Evolutionary conservation across 257 asterid species (phyloP), one percentile per base, ranked within the genome.

Genomic region (Nicotiana otophora): DNA sequence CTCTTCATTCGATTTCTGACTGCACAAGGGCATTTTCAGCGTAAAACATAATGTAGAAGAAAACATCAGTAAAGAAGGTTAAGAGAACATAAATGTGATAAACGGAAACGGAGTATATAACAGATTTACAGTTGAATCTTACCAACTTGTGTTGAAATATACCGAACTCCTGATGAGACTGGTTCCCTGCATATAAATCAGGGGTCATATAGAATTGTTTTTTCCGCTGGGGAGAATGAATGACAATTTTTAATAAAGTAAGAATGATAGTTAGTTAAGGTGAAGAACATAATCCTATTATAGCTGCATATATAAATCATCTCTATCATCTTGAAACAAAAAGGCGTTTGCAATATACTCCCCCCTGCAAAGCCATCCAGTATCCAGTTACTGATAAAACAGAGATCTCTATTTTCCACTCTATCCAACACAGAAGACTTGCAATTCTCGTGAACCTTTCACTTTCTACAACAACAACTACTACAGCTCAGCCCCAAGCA

Each of bases 1-100:
- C 98, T 94, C 93, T 91, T 95, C 98, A 95, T 95, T 58, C 98
- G 93, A 85, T 92, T 95, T 85, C 98, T 93, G 64, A 94, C 97
- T 94, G 86, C 85, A 84, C 62, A 63, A 66, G 83, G 77, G 60
- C 76, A 61, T 46, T 80, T 81, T 65, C 81, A 82, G 34, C 65
- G 70, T 39, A 33, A 78, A 67, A 23, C 67, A 23, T 61, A 61
- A 61, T 20, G 33, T 20, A 20, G 31, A 61, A 23, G 67, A 61
- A 19, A 61, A 61, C 4, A 61, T 9, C 31, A 61, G 33, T 61
- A 23, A 11, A 20, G 58, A 54, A 85, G 42, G 46, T 17, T 60
- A 65, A 77, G 23, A n/a, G 74, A 53, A 63, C 78, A 39, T 19
- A 65, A 61, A 61, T 61, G 33, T 61, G 17, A 61, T 58, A n/a